These are phyloP conservation scores for Beauveria brongniartii DNA, from an alignment of 2,329 filamentous ascomycete genomes.

Conservation along the genomic window DNA sequence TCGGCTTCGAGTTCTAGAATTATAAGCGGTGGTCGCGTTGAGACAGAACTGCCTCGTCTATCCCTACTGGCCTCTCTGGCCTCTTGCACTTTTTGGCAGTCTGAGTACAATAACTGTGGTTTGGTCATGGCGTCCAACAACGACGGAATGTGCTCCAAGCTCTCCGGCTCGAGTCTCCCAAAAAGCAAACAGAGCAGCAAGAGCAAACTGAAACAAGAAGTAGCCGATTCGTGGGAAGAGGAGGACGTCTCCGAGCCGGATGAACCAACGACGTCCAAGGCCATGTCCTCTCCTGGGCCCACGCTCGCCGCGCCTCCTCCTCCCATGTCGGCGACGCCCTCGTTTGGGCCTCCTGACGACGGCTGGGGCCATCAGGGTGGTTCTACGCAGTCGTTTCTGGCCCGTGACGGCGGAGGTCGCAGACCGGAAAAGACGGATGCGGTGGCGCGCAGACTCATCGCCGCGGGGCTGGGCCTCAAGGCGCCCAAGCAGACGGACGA, in stretches of 20 bases:
- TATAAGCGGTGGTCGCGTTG: too few relatives aligned
- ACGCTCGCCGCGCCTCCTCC: constrained; percentile 52
- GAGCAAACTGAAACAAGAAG: constrained; percentile 20
- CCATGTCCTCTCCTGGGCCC: constrained; percentile 15
- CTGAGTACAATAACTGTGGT: too few relatives aligned
- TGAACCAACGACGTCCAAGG: constrained; percentile 14
- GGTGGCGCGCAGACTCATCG: constrained; percentile 83
- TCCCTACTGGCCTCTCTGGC: background rate
- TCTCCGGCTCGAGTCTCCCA: constrained; percentile 26
- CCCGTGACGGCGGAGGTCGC: constrained; percentile 3
- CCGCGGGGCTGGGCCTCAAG: constrained; percentile 74
- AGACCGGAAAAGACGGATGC: constrained; percentile 90
- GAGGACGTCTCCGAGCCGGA: constrained; percentile 43
- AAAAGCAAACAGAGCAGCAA: background rate
- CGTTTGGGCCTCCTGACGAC: constrained; percentile 20
- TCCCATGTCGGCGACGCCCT: constrained; percentile 57
- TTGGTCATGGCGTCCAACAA: constrained; percentile 13
- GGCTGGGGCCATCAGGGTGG: constrained; percentile 13
- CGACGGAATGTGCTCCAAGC: constrained; percentile 21
- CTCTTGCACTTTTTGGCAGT: background rate
- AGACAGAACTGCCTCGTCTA: background rate
- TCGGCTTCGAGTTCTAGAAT: too few relatives aligned
- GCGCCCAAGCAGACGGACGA: constrained; percentile 79
- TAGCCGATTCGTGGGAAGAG: constrained; percentile 45
- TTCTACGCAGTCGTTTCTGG: background rate